Base-by-base conservation (phyloP, 2,329 filamentous ascomycete species). In the Paradendryphiella salina region DNA sequence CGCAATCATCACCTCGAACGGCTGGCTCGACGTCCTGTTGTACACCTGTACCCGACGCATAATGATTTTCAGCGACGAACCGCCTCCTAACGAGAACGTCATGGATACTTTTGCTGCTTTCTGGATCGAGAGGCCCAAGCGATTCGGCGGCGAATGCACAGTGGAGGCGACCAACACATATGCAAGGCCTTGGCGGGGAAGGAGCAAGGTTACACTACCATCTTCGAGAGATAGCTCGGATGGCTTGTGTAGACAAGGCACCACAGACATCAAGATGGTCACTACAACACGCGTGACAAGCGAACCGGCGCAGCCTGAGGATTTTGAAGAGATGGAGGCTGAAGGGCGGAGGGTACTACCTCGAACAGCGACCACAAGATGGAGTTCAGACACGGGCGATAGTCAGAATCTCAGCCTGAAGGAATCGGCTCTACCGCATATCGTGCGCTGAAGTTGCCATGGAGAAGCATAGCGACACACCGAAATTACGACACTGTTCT, bases 31-130 rank as follows among this genome's bases (percentile, higher is more conserved):
- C 61, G 80, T 82, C 10, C 63, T 82, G 2, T 74, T 85, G 3
- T 85, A 84, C 71, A 81, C 80, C 0, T 68, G 82, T 4, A 85
- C 82, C 0, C 77, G 82, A 11, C 78, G 78, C 47, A 79, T 80
- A 38, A 75, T 84, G 55, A 75, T 85, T 31, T 72, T 80, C 59
- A 77, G 79, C 51, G 77, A 79, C 42, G 78, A 80, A 50, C 73
- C 70, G 11, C 72, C 60, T 3, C 65, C 73, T 13, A 69, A 68
- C 37, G 52, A 67, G 35, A 65, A 69, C 63, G 71, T 59, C 48
- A 73, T 69, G 45, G 53, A 75, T 56, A 65, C 71, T 50, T 74
- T 74, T 52, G 53, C 67, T 5, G 54, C 64, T 1, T 72, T 73
- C 58, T 72, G 71, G 55, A 38, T 64, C 11, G 68, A 64, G 18